Evolutionary conservation across 805 yeast species (phyloP), one percentile per base, ranked within the genome.

Genomic region (Candida succiphila): DNA sequence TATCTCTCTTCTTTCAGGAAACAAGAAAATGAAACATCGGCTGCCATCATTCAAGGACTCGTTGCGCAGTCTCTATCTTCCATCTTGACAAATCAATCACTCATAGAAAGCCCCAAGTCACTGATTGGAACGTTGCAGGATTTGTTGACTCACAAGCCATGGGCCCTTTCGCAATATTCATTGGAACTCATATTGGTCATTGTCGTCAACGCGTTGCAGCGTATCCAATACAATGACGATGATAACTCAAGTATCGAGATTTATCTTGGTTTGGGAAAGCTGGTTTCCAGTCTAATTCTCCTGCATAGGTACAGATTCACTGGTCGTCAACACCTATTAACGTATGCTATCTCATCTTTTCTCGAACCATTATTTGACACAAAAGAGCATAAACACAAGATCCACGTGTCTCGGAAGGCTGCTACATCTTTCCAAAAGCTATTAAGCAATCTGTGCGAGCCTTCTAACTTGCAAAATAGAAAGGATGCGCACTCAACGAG

Each of bases 401-500:
- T 44, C 22, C 35, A 46, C 16, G 20, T 27, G 0, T 48, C 60
- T 12, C 38, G 41, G 13, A 50, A 46, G 7, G 60, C 75, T 18
- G 80, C 78, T 0, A 45, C 56, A 10, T 52, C 77, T 4, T 68
- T 61, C 33, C 52, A 79, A 5, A 67, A 95, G 43, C 56, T 83
- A 15, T 50, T 86, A 30, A 60, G 67, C 17, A 79, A 80, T 44
- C 57, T 81, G 23, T 84, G 94, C 59, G 94, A 84, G 44, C 94
- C 95, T 3, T 62, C 69, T 8, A 52, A 58, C 31, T 45, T 56
- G 21, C 40, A 52, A 29, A 20, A 16, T 16, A 47, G 12, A 35
- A 44, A 22, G 44, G 46, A 38, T 31, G 55, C 42, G 33, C 49
- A 52, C 15, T 44, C 42, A 4, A 37, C 60, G 0, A 40, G 32